Conservation (phyloP, 805 yeast species). For the Candida lessepsii region DNA sequence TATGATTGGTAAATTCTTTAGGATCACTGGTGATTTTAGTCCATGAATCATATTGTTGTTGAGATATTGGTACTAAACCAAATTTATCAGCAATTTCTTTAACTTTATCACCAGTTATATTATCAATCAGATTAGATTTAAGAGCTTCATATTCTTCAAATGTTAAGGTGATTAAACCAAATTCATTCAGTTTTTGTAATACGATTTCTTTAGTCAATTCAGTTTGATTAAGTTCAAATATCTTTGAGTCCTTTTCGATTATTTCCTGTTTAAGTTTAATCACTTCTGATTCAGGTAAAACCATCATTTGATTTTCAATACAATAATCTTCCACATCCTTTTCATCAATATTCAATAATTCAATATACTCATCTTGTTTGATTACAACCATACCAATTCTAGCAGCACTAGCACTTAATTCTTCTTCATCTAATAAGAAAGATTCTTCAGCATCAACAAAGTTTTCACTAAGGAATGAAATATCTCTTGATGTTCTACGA, state of each 20-base stretch:
- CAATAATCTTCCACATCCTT: conserved; percentile 22
- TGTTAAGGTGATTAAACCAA: conserved; percentile 31
- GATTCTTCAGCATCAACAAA: conserved; percentile 32
- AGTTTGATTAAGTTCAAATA: conserved; percentile 17
- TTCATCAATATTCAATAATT: conserved; percentile 17
- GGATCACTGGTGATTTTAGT: conserved; percentile 18
- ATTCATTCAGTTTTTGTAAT: conserved; percentile 25
- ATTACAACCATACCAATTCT: conserved; percentile 26
- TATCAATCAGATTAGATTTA: conserved; percentile 17
- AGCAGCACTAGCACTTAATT: conserved; percentile 25
- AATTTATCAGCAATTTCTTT: conserved; percentile 37
- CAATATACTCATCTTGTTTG: conserved; percentile 19
- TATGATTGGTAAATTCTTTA: conserved; percentile 34
- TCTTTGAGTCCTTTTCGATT: conserved; percentile 31
- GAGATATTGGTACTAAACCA: conserved; percentile 27
- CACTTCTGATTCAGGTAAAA: conserved; percentile 29
- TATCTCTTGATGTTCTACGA: conserved; percentile 16
- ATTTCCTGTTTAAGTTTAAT: conserved; percentile 23
- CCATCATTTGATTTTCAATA: conserved; percentile 17
- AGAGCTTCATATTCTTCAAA: conserved; percentile 29
- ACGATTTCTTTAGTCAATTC: conserved; percentile 23
- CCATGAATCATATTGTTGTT: conserved; percentile 12
- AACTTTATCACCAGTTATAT: conserved; percentile 16
- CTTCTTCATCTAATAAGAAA: conserved; percentile 26
- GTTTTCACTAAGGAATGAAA: conserved; percentile 13